A percentile compares a stretch with the other conserved stretches of the same genome.
These are phyloP conservation scores for Rhodotorula sp. DNA, from an alignment of 1,284 basidiomycete genomes.

Conservation along the genomic window DNA sequence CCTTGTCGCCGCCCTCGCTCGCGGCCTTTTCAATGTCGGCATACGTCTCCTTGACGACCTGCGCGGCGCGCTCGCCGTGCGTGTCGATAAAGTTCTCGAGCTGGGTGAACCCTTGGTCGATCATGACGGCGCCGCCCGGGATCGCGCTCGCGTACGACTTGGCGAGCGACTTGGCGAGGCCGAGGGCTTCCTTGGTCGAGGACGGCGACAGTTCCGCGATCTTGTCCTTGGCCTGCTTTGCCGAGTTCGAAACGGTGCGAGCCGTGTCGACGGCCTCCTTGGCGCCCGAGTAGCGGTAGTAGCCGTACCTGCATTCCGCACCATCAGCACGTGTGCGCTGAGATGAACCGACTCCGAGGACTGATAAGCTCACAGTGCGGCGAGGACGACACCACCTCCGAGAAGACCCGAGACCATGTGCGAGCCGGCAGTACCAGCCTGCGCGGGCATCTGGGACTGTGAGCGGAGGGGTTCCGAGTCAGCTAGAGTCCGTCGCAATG, in stretches of 20 bases:
- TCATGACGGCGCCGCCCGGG: slow-evolving; percentile 53
- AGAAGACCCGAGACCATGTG: slow-evolving; percentile 50
- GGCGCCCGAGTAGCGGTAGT: slow-evolving; percentile 53
- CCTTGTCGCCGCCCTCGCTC: slow-evolving; percentile 25
- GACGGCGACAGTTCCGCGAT: slow-evolving; percentile 48
- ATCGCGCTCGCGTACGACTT: slow-evolving; percentile 51
- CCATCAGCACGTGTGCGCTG: background rate
- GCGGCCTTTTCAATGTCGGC: slow-evolving; percentile 38
- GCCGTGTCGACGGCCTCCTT: slow-evolving; percentile 51
- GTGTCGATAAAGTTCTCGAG: slow-evolving; percentile 53
- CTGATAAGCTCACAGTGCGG: slow-evolving; percentile 34
- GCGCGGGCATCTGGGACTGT: background rate
- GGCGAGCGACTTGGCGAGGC: slow-evolving; percentile 52
- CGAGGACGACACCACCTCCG: slow-evolving; percentile 50
- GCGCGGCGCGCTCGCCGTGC: slow-evolving; percentile 54
- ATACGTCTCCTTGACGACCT: slow-evolving; percentile 48
- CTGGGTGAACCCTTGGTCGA: slow-evolving; percentile 55
- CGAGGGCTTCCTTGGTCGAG: slow-evolving; percentile 52
- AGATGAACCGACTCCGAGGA: background rate
- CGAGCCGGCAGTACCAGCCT: slow-evolving; percentile 33
- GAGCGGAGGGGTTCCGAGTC: too few species aligned
- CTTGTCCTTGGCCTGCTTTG: slow-evolving; percentile 50
- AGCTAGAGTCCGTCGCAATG: background rate
- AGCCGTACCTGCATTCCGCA: slow-evolving; percentile 33
- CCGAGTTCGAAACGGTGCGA: slow-evolving; percentile 48